Percentiles rank a stretch among this genome's conserved stretches.
phyloP scores from a whole-genome alignment of 1,139 yeast species.

The Geotrichum klebahnii region DNA sequence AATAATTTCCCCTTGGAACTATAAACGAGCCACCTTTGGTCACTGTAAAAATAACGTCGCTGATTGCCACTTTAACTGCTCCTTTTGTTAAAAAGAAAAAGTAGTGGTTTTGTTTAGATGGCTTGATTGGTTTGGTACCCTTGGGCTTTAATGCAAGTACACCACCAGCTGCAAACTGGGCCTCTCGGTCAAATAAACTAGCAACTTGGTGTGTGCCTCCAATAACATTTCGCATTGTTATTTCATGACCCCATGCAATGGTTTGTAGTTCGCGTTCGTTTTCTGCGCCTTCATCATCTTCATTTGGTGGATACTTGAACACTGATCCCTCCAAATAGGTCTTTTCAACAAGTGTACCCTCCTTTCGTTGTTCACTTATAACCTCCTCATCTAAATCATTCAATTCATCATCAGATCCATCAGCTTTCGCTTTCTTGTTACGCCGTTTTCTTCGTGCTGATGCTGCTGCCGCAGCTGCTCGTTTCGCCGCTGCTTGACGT shows the following conservation, averaged over 20 bases:
- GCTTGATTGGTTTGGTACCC: slow-evolving; percentile 56
- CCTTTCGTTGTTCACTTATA: slow-evolving; percentile 30
- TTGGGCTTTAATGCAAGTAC: slow-evolving; percentile 58
- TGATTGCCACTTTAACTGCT: slow-evolving; percentile 60
- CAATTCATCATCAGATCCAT: slow-evolving; percentile 23
- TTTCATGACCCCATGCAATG: slow-evolving; percentile 63
- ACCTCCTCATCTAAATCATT: slow-evolving; percentile 55
- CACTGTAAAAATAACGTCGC: slow-evolving; percentile 57
- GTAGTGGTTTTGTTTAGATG: slow-evolving; percentile 64
- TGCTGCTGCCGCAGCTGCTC: neutral
- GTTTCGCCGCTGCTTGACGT: slow-evolving; percentile 7
- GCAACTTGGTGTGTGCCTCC: slow-evolving; percentile 29
- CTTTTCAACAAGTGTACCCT: slow-evolving; percentile 43
- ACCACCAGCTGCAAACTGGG: slow-evolving; percentile 72
- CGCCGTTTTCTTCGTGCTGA: slow-evolving; percentile 22
- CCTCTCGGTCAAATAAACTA: slow-evolving; percentile 53
- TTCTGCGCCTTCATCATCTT: slow-evolving; percentile 42
- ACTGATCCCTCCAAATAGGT: slow-evolving; percentile 43
- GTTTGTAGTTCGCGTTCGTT: slow-evolving; percentile 28
- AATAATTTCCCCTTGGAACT: slow-evolving; percentile 71
- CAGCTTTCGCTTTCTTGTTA: slow-evolving; percentile 32
- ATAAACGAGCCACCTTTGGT: slow-evolving; percentile 75
- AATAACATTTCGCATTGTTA: slow-evolving; percentile 46
- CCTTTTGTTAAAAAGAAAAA: slow-evolving; percentile 76
- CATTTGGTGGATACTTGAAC: slow-evolving; percentile 46